Evolutionary conservation across 352 stramenopile genomes (phyloP).

Genomic region (Phytophthora chlamydospora): DNA sequence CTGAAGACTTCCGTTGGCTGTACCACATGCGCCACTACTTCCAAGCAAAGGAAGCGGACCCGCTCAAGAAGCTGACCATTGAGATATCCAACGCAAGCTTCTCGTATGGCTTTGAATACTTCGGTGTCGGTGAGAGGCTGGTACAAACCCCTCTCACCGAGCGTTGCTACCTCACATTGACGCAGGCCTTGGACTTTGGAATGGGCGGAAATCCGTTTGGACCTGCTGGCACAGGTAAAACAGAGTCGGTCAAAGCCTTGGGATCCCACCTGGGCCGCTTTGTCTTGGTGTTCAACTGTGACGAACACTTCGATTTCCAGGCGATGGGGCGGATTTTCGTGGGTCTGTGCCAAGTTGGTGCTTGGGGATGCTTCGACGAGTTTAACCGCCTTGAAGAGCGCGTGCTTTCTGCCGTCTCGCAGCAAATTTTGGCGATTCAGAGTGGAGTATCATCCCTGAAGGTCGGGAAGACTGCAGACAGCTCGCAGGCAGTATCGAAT

Average conservation of each 20-base stretch:
- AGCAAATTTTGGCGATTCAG: conserved; percentile 99
- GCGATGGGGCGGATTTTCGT: conserved; percentile 99
- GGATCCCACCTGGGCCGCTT: conserved; percentile 98
- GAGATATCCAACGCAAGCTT: conserved; percentile 98
- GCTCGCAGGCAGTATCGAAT: conserved; percentile 28
- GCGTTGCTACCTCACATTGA: conserved; percentile 99
- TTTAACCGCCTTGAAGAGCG: conserved; percentile 99
- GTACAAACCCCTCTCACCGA: conserved; percentile 99
- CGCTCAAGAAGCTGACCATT: conserved; percentile 95
- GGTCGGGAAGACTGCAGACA: conserved; percentile 50
- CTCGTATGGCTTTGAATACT: conserved; percentile 99
- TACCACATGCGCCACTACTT: conserved; percentile 99
- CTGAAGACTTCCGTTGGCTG: conserved; percentile 98
- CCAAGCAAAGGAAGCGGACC: conserved; percentile 76
- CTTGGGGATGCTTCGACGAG: conserved; percentile 99
- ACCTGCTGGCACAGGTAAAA: conserved; percentile 99
- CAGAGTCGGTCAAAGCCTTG: conserved; percentile 99
- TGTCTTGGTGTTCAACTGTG: conserved; percentile 99
- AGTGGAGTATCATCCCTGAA: conserved; percentile 93
- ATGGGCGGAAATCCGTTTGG: conserved; percentile 99
- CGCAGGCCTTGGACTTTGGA: conserved; percentile 98
- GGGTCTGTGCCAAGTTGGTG: conserved; percentile 99
- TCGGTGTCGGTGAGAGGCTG: conserved; percentile 99
- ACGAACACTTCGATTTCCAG: conserved; percentile 99
- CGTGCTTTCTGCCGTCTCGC: conserved; percentile 99